Percentiles rank a stretch among this genome's conserved stretches.
Evolutionary conservation across 1,284 basidiomycete genomes (phyloP).

Genomic region (Fomitiporia mediterranea): DNA sequence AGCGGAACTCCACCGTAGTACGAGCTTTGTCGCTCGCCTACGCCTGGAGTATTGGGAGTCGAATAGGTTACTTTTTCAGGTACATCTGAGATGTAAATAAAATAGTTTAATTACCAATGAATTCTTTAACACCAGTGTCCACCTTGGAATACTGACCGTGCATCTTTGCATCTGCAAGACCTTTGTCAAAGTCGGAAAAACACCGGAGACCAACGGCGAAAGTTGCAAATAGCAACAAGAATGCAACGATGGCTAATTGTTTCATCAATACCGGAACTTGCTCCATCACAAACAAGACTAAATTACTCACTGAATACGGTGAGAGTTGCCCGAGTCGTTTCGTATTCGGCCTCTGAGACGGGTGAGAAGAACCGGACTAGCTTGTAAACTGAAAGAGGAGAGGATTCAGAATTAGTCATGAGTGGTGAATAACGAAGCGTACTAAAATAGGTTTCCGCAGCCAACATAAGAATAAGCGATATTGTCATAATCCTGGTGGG

Average conservation of each 20-base stretch:
- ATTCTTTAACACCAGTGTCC: constrained; percentile 16
- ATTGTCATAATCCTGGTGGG: constrained; percentile 57
- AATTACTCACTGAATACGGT: constrained; percentile 56
- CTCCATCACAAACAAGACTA: too few relatives aligned
- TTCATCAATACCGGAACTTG: constrained; percentile 8
- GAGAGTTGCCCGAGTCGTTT: constrained; percentile 68
- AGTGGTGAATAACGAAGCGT: constrained; percentile 42
- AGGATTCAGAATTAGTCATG: neutral
- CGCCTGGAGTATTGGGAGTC: constrained; percentile 36
- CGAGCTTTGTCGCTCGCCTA: constrained; percentile 39
- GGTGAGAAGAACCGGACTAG: constrained; percentile 73
- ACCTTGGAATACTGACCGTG: constrained; percentile 52
- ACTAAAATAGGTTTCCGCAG: constrained; percentile 60
- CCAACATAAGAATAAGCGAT: constrained; percentile 68
- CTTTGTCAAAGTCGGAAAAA: constrained; percentile 75
- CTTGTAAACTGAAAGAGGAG: constrained; percentile 69
- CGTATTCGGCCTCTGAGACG: constrained; percentile 47
- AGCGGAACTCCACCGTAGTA: constrained; percentile 13
- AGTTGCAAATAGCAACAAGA: constrained; percentile 64
- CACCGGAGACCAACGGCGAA: constrained; percentile 73
- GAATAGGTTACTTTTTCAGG: constrained; percentile 44
- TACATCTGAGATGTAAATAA: constrained; percentile 38
- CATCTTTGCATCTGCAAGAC: constrained; percentile 62
- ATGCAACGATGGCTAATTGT: constrained; percentile 62
- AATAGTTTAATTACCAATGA: constrained; percentile 32